phyloP scores from a whole-genome alignment of 768 basidiomycete genomes.

The Leccinellum luteum region DNA sequence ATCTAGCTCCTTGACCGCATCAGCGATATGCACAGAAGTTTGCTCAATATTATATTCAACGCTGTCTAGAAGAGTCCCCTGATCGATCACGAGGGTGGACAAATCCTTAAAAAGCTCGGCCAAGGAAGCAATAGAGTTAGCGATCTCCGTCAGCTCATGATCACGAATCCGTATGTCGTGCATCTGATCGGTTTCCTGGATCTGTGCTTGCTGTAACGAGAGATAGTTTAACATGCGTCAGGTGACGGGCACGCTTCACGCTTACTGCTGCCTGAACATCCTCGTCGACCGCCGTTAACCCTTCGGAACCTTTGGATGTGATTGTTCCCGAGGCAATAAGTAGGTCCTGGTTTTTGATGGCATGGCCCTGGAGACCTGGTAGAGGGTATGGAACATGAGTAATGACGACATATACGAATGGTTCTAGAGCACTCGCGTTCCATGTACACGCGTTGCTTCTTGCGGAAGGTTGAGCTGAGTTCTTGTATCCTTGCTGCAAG shows the following conservation, averaged over 20 bases:
- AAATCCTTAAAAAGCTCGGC: constrained; percentile 98
- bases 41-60: constrained; percentile 98
- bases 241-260: constrained; percentile 24
- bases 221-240: constrained; percentile 10
- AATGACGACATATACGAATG: constrained; percentile 6
- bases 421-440: constrained; percentile 66
- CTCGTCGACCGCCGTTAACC: constrained; percentile 83
- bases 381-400: constrained; percentile 14
- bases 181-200: constrained; percentile 36
- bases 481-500: constrained; percentile 97
- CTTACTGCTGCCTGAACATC: constrained; percentile 84
- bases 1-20: constrained; percentile 82
- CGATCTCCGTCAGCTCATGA: constrained; percentile 84
- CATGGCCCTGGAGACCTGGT: constrained; percentile 92
- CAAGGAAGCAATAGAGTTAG: constrained; percentile 84
- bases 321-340: constrained; percentile 87
- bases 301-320: constrained; percentile 77
- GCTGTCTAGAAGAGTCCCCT: constrained; percentile 94
- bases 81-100: constrained; percentile 91
- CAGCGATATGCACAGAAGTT: constrained; percentile 75
- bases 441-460: constrained; percentile 98
- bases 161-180: constrained; percentile 48
- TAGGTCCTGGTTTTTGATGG: constrained; percentile 95
- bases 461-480: constrained; percentile 86
- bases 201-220: constrained; percentile 31